Percentiles rank a stretch among this genome's conserved stretches.
Evolutionary conservation across 2,329 filamentous ascomycete species (phyloP).

Genomic region (Dissoconium aciculare): DNA sequence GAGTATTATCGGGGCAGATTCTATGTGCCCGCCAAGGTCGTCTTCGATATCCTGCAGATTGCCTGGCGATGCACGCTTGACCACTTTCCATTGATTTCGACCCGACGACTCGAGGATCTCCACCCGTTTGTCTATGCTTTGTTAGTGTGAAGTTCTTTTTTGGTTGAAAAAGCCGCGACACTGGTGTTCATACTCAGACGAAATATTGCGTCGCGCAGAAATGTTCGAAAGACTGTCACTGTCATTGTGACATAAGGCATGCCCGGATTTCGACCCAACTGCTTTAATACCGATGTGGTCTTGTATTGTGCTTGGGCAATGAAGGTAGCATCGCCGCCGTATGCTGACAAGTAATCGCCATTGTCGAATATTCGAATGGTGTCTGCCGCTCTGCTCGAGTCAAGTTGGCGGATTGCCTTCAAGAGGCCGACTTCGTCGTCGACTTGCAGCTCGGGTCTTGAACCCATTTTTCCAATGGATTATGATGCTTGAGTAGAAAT

Average conservation of each 20-base stretch:
- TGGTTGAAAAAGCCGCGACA: background rate
- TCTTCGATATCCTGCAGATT: slow-evolving; percentile 97
- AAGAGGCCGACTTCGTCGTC: slow-evolving; percentile 97
- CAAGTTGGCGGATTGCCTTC: slow-evolving; percentile 82
- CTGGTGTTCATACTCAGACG: slow-evolving; percentile 41
- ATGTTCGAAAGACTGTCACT: slow-evolving; percentile 85
- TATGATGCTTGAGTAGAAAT: no score
- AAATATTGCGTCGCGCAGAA: slow-evolving; percentile 86
- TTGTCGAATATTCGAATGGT: slow-evolving; percentile 86
- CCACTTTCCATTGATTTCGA: slow-evolving; percentile 81
- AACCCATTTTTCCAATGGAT: slow-evolving; percentile 33
- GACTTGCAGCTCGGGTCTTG: slow-evolving; percentile 49
- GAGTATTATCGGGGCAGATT: slow-evolving; percentile 84
- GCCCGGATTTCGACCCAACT: slow-evolving; percentile 71
- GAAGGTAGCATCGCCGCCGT: slow-evolving; percentile 69
- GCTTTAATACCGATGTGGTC: slow-evolving; percentile 86
- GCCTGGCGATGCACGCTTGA: slow-evolving; percentile 73
- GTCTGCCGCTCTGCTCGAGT: slow-evolving; percentile 53
- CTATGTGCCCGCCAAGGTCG: slow-evolving; percentile 72
- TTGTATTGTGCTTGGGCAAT: slow-evolving; percentile 83
- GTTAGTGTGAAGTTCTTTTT: background rate
- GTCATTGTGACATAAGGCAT: slow-evolving; percentile 92
- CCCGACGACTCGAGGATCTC: slow-evolving; percentile 75
- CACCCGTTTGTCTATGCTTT: slow-evolving; percentile 56
- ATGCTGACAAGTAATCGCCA: slow-evolving; percentile 90